A percentile compares a stretch with the other conserved stretches of the same genome.
Conservation (phyloP, 179 eudicot genomes). For the Carnegiea gigantea region DNA sequence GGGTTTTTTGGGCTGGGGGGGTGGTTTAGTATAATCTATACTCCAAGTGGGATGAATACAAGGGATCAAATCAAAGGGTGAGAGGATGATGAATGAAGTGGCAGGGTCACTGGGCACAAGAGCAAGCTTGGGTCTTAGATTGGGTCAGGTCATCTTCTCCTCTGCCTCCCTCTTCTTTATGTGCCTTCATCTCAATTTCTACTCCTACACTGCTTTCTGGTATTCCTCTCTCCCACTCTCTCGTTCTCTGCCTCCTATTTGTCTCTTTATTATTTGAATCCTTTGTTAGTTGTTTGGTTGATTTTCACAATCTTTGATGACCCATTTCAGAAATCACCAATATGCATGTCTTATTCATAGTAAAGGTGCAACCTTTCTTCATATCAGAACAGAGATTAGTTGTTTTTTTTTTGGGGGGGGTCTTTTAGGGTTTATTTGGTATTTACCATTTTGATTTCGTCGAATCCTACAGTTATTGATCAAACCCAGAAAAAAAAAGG, state of each 20-base stretch:
- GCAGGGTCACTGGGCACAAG: constrained; percentile 86
- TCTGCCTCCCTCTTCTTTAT: constrained; percentile 79
- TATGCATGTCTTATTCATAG: not conserved
- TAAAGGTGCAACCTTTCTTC: not conserved
- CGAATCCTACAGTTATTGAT: no score
- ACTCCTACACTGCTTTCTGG: constrained; percentile 82
- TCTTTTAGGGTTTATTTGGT: not conserved
- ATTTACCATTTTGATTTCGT: no score
- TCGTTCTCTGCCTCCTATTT: no score
- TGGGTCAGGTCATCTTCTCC: constrained; percentile 74
- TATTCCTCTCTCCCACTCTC: constrained; percentile 30
- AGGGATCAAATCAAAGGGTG: not conserved
- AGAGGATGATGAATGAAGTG: constrained; percentile 48
- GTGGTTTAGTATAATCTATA: no score
- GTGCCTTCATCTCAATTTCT: constrained; percentile 76
- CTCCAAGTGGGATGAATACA: not conserved
- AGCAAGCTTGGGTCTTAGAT: constrained; percentile 73
- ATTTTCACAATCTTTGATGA: not conserved
- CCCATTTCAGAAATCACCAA: not conserved
- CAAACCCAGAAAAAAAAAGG: no score
- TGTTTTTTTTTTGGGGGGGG: not conserved
- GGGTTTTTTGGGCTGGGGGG: not conserved
- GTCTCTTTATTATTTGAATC: not conserved
- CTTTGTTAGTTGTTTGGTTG: not conserved
- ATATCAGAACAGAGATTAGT: not conserved